Percentiles rank a stretch among this genome's conserved stretches.
phyloP scores from a whole-genome alignment of 2,329 filamentous ascomycete species.

The Dothistroma septosporum region DNA sequence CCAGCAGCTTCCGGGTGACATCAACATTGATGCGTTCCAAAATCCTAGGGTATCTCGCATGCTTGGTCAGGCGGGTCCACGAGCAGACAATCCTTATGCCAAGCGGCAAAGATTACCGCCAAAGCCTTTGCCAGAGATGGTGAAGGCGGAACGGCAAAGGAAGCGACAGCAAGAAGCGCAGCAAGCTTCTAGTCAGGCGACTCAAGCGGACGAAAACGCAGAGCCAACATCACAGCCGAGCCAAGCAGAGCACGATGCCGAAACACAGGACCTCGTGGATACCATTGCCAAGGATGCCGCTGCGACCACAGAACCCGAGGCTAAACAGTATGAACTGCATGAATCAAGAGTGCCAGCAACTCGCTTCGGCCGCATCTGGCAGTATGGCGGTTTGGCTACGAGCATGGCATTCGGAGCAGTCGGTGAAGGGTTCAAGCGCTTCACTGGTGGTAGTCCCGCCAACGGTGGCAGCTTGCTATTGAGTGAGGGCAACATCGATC shows the following conservation, averaged over 20 bases:
- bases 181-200: not conserved
- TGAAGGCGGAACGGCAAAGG: slow-evolving; percentile 27
- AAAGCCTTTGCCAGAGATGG: slow-evolving; percentile 34
- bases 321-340: slow-evolving; percentile 61
- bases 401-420: slow-evolving; percentile 94
- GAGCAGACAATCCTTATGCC: slow-evolving; percentile 38
- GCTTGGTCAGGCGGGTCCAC: slow-evolving; percentile 38
- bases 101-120: slow-evolving; percentile 29
- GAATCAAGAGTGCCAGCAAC: slow-evolving; percentile 90
- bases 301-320: slow-evolving; percentile 3
- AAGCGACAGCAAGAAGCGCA: slow-evolving; percentile 15
- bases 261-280: slow-evolving; percentile 36
- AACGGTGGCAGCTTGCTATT: slow-evolving; percentile 73
- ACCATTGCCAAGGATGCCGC: slow-evolving; percentile 38
- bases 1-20: slow-evolving; percentile 52
- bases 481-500: slow-evolving; percentile 85
- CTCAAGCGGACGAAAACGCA: not conserved
- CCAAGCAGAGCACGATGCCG: slow-evolving; percentile 25
- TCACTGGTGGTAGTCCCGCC: slow-evolving; percentile 56
- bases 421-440: slow-evolving; percentile 75
- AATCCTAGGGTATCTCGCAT: slow-evolving; percentile 56
- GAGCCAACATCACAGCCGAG: not conserved
- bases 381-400: slow-evolving; percentile 87
- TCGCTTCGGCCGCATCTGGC: slow-evolving; percentile 82
- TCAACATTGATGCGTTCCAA: slow-evolving; percentile 60